phyloP scores from a whole-genome alignment of 2,329 filamentous ascomycete species.

The Blastomyces silverae region DNA sequence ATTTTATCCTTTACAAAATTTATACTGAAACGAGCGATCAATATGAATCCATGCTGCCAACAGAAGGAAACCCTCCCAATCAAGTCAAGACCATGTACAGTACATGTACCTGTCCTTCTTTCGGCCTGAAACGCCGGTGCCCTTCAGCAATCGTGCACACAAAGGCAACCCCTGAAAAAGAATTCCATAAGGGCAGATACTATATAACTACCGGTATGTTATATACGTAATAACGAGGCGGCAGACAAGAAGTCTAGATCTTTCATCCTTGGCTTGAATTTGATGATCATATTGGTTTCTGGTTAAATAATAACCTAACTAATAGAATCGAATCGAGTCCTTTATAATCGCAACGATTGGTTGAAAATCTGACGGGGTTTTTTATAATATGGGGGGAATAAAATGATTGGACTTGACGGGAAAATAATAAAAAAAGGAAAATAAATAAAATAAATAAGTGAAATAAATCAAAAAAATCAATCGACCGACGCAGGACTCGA shows the following conservation, averaged over 20 bases:
- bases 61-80: neutral
- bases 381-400: no score
- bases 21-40: neutral
- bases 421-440: no score
- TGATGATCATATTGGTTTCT: neutral
- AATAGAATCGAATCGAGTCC: neutral
- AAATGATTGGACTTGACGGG: no score
- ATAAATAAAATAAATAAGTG: conserved; percentile 5
- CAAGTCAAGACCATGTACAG: neutral
- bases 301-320: neutral
- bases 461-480: conserved; percentile 12
- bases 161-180: neutral
- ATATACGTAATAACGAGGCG: neutral
- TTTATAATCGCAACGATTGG: neutral
- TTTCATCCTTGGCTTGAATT: neutral
- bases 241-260: neutral
- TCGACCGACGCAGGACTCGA: conserved; percentile 22
- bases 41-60: neutral
- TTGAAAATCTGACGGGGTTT: no score
- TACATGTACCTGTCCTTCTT: neutral
- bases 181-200: neutral
- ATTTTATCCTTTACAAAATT: neutral
- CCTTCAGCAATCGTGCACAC: neutral
- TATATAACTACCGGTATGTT: neutral
- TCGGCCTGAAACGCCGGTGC: neutral